Conservation (phyloP, 2,329 filamentous ascomycete species). For the Epichloe uncinata region DNA sequence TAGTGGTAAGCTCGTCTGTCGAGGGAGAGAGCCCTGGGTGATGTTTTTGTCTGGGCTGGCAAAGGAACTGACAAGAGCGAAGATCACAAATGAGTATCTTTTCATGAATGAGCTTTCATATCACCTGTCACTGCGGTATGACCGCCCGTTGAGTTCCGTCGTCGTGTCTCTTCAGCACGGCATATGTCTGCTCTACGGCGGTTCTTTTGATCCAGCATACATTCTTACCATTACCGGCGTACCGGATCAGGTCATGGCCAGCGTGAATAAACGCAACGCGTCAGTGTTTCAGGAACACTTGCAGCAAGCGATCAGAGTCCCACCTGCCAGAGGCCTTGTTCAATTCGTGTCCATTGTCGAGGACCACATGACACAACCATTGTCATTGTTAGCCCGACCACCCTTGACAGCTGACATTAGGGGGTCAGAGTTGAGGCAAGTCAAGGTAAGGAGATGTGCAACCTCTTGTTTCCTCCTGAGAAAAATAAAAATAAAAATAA, state of each 20-base stretch:
- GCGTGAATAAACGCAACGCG: conserved; percentile 70
- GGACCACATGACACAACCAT: conserved; percentile 49
- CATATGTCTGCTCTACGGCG: conserved; percentile 60
- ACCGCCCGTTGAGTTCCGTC: conserved; percentile 59
- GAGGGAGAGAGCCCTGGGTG: not conserved
- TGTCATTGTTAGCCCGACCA: not conserved
- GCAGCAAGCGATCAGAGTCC: conserved; percentile 54
- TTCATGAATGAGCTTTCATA: conserved; percentile 63
- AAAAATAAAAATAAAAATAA: too few relatives aligned
- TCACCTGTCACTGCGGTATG: conserved; percentile 61
- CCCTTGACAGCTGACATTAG: not conserved
- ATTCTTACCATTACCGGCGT: conserved; percentile 61
- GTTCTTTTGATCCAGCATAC: conserved; percentile 68
- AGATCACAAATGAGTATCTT: conserved; percentile 64
- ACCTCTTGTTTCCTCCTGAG: not conserved
- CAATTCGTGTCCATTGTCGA: conserved; percentile 58
- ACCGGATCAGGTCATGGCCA: conserved; percentile 52
- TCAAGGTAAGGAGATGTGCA: not conserved
- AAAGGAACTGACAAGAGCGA: not conserved
- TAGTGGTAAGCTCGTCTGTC: conserved; percentile 12
- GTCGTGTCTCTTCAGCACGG: conserved; percentile 66
- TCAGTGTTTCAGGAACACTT: conserved; percentile 66
- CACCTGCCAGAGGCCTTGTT: conserved; percentile 53
- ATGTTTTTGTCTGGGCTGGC: not conserved
- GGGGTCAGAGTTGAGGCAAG: not conserved